Evolutionary conservation across 2,329 filamentous ascomycete species (phyloP), one percentile per base, ranked within the genome.

Genomic region (Exophiala sideris): DNA sequence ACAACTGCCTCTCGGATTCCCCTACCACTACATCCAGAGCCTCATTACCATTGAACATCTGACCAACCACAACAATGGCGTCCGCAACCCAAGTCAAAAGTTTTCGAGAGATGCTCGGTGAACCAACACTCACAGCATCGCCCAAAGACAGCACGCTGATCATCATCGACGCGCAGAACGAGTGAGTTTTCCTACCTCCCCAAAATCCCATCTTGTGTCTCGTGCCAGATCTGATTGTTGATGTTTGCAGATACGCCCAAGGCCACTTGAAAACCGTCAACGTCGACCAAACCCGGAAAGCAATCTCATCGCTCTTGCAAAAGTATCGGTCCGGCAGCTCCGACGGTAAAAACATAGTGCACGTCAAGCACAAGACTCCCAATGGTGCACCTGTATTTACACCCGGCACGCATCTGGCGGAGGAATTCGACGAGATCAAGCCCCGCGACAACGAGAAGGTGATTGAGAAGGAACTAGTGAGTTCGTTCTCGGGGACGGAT

Each of bases 81-180:
- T 58, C 55, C 9, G 54, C 55, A 24, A 60, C 55, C 2, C 42
- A 58, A 50, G 60, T 55, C 50, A 57, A 58, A 40, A 74, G 73
- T 40, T 79, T 82, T 71, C 79, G 81, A 54, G 62, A 75, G 33
- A 69, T 83, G 53, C 64, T 86, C 50, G 84, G 84, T 53, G 70
- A 78, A 10, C 65, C 73, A 8, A 76, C 77, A 20, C 82, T 80
- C 11, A 80, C 78, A 0, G 83, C 83, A 6, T 79, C 80, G 0
- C 71, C 78, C 0, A 67, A 69, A 40, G 83, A 87, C 70, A 83
- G 79, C 58, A 78, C 79, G 1, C 76, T 88, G 41, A 69, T 88
- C 62, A 86, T 88, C 68, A 83, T 87, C 64, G 84, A 88, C 65
- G 85, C 85, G 1, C 85, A 88, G 64, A 87, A 87, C 65, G 85